A percentile compares a stretch with the other conserved stretches of the same genome.
These are phyloP conservation scores for Leptomonas pyrrhocoris DNA, from an alignment of 208 protist species.

Conservation along the genomic window DNA sequence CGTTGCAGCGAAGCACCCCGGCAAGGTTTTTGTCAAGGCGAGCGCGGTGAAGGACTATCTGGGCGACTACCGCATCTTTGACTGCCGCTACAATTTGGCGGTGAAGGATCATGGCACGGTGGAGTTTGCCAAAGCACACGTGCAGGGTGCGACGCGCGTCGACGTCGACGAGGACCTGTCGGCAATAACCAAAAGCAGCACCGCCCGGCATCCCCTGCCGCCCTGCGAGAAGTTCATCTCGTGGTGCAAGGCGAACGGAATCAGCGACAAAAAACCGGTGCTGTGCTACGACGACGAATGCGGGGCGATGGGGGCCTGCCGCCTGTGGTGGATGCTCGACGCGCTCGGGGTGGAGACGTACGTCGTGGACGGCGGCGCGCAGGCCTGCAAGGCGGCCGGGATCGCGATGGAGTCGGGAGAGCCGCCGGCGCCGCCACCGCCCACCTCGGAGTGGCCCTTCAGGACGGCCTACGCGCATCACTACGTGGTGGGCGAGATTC, in stretches of 20 bases:
- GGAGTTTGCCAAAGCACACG: slow-evolving; percentile 60
- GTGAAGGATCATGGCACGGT: slow-evolving; percentile 41
- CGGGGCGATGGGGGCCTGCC: slow-evolving; percentile 72
- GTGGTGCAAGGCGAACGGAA: slow-evolving; percentile 65
- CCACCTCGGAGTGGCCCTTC: slow-evolving; percentile 49
- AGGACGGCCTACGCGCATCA: slow-evolving; percentile 39
- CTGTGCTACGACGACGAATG: slow-evolving; percentile 86
- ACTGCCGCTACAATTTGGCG: slow-evolving; percentile 72
- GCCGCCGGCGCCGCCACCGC: slow-evolving; percentile 5
- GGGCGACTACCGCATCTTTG: slow-evolving; percentile 60
- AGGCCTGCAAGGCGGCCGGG: slow-evolving; percentile 55
- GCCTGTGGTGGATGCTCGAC: slow-evolving; percentile 91
- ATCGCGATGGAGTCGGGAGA: slow-evolving; percentile 44
- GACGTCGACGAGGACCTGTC: slow-evolving; percentile 67
- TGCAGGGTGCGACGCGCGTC: slow-evolving; percentile 46
- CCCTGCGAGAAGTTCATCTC: slow-evolving; percentile 47
- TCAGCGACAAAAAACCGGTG: slow-evolving; percentile 50
- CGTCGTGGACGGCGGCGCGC: slow-evolving; percentile 76
- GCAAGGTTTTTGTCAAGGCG: slow-evolving; percentile 64
- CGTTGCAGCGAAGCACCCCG: slow-evolving; percentile 22
- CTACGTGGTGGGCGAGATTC: slow-evolving; percentile 47
- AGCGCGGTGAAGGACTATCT: slow-evolving; percentile 49
- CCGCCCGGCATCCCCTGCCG: slow-evolving; percentile 71
- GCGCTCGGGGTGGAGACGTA: slow-evolving; percentile 78
- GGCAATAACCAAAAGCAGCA: slow-evolving; percentile 20